Evolutionary conservation across 1,284 basidiomycete genomes (phyloP), one percentile per base, ranked within the genome.

Genomic region (Termitomyces sp.): DNA sequence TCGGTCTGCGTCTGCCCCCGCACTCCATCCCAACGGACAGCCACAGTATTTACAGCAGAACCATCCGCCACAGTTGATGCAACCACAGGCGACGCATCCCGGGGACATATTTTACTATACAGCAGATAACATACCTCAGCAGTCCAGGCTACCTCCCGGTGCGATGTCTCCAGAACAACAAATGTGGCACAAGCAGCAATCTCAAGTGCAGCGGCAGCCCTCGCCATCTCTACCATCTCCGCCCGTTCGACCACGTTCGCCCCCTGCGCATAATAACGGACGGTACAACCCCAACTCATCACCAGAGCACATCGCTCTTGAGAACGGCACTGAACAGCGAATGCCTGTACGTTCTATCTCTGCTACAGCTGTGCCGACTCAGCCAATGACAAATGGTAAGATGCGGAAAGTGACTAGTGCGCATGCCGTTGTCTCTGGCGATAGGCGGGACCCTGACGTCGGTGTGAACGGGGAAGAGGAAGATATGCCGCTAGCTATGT

Each of bases 401-500:
- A 56, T 81, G 46, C 79, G 84, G 62, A 90, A 90, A 67, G 81
- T 78, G 10, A 66, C 71, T 53, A 88, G 85, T 62, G 83, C 81
- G n/a, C 79, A 84, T 65, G 86, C 83, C 9, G 73, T 76, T 8
- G 55, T 72, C 38, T 69, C 76, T 12, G 71, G 69, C 53, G 72
- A 78, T 44, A 65, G 68, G 53, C 66, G 60, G 52, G 63, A 67
- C 36, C 53, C 61, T 46, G 74, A 65, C 52, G 68, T 66, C 10
- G 43, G 34, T 1, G 30, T 31, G 13, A 62, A 63, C 48, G 74
- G 76, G 36, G 84, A 86, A 62, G 88, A 90, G 62, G 88, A 90
- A 66, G 88, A 90, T 65, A 72, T 89, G 38, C 88, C 88, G 28
- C 73, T 90, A 39, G 86, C 88, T 19, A 68, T 88, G 54, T 89